These are phyloP conservation scores for Microdochium bolleyi DNA, from an alignment of 2,329 filamentous ascomycete genomes.

Conservation along the genomic window DNA sequence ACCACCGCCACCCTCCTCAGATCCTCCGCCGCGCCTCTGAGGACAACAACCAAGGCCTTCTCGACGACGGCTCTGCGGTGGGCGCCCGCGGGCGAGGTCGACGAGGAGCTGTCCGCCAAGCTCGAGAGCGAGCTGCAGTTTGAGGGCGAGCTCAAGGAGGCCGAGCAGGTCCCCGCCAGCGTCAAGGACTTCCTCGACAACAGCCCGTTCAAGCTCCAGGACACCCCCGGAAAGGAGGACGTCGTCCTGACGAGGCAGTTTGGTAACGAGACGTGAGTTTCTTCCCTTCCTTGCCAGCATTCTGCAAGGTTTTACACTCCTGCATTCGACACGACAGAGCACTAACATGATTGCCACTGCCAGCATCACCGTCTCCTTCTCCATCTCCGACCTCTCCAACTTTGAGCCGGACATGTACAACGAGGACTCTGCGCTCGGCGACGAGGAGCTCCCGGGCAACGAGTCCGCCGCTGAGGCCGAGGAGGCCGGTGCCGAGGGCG, in stretches of 20 bases:
- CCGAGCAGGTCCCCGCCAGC: constrained; percentile 63
- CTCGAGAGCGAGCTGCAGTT: constrained; percentile 76
- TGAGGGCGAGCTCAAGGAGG: constrained; percentile 72
- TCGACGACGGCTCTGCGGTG: constrained; percentile 38
- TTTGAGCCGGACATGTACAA: constrained; percentile 52
- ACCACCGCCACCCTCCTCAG: constrained; percentile 42
- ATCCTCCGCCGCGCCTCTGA: constrained; percentile 29
- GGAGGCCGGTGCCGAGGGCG: constrained; percentile 39
- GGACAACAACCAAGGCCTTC: constrained; percentile 35
- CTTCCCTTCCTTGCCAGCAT: background rate
- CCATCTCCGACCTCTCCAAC: constrained; percentile 72
- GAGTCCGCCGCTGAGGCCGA: constrained; percentile 48
- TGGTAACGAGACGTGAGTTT: constrained; percentile 74
- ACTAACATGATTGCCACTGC: background rate
- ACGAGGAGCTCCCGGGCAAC: constrained; percentile 49
- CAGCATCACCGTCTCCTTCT: constrained; percentile 75
- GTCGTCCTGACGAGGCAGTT: constrained; percentile 77
- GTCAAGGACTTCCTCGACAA: constrained; percentile 86
- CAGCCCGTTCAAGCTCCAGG: constrained; percentile 74
- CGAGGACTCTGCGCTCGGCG: constrained; percentile 45
- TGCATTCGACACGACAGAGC: no score
- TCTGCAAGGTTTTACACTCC: constrained; percentile 1
- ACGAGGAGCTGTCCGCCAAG: constrained; percentile 79
- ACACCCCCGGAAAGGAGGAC: constrained; percentile 78
- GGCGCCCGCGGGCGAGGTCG: constrained; percentile 41